Evolutionary conservation across 495 filamentous ascomycete species (phyloP), one percentile per base, ranked within the genome.

Genomic region (Tuber brumale): DNA sequence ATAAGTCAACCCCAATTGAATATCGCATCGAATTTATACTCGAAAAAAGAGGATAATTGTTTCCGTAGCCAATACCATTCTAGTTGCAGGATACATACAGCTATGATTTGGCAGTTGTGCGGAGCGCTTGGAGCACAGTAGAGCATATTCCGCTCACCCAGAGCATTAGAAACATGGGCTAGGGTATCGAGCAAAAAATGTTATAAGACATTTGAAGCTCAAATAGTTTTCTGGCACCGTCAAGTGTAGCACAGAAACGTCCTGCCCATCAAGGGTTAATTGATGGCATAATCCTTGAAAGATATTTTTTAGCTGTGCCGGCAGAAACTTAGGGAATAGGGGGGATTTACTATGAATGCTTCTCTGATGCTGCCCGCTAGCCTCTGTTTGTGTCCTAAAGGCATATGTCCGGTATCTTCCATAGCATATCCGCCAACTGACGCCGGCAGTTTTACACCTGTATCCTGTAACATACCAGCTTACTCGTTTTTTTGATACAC

Each of bases 191-290:
- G 57, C 12, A 35, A 66, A 66, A 66, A 14, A 18, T 3, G 57
- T 0, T 35, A 35, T 35, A 19, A 35, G 27, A 66, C 4, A 27
- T 66, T 31, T 5, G 57, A 66, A 61, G n/a, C n/a, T 19, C 57
- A 16, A 35, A 1, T 35, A 31, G 27, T 18, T 18, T 66, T 0
- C 27, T 0, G 5, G 57, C 16, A 8, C 14, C 14, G n/a, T 31
- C 41, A 48, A 43, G 46, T 57, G 42, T 80, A 66, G 3, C 78
- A 80, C 45, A 79, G 70, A 1, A 80, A 46, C 14, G 1, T 71
- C 2, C 73, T 76, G 37, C 79, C 73, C 72, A 75, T 79, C 6
- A n/a, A 73, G 39, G 70, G 78, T 27, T 80, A 80, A 23, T 80
- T 79, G 31, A 79, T 66, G 7, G 46, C 75, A 51, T 80, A 73